Evolutionary conservation across 306 rosid genomes (phyloP).

Genomic region (Vigna nakashimae): DNA sequence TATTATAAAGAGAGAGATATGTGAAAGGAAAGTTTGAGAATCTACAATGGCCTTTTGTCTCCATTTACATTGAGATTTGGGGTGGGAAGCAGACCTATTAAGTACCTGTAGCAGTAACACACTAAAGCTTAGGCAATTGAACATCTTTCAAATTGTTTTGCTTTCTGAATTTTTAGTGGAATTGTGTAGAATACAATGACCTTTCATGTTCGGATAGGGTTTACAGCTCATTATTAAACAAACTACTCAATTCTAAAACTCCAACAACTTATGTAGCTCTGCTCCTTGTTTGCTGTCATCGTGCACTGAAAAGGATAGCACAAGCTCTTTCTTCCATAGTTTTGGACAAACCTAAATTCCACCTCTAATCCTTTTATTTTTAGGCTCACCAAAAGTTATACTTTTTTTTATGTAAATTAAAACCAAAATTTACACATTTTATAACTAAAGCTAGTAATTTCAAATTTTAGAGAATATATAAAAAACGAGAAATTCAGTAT

Average conservation of each 20-base stretch:
- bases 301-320: background rate
- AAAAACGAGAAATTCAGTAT: no score
- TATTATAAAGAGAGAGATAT: background rate
- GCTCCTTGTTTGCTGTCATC: background rate
- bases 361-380: background rate
- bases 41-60: background rate
- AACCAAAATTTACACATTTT: no score
- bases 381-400: no score
- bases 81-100: background rate
- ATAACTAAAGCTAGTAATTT: no score
- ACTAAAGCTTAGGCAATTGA: background rate
- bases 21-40: background rate
- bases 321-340: background rate
- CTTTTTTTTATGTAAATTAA: no score
- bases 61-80: background rate
- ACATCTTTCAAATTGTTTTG: slow-evolving; percentile 37
- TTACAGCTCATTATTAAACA: slow-evolving; percentile 20
- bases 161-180: slow-evolving; percentile 1
- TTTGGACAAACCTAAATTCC: background rate
- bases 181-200: slow-evolving; percentile 16
- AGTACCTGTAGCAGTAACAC: background rate
- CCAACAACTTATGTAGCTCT: slow-evolving; percentile 20
- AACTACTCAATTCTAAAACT: background rate
- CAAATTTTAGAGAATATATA: no score
- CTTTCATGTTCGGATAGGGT: slow-evolving; percentile 21